phyloP scores from a whole-genome alignment of 2,329 filamentous ascomycete genomes.

The Colletotrichum chrysophilum region DNA sequence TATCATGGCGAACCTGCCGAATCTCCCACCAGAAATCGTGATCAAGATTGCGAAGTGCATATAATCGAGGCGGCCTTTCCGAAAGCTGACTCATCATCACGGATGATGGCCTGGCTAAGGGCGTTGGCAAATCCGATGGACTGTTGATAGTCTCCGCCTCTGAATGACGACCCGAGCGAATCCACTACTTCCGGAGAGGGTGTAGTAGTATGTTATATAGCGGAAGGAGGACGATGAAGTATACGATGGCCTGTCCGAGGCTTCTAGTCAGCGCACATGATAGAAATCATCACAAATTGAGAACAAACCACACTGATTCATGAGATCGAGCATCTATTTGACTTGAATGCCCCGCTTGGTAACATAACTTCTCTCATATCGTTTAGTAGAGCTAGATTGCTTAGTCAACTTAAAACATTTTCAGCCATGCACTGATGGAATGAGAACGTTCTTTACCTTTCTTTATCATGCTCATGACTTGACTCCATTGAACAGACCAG shows the following conservation, averaged over 20 bases:
- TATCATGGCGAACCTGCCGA: too few species aligned
- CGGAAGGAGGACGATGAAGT: background rate
- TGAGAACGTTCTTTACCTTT: background rate
- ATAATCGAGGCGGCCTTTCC: constrained; percentile 53
- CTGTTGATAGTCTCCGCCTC: constrained; percentile 85
- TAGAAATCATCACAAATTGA: background rate
- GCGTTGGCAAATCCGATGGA: constrained; percentile 98
- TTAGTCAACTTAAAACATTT: background rate
- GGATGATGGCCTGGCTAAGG: constrained; percentile 93
- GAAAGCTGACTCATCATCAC: constrained; percentile 73
- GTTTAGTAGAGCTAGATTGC: background rate
- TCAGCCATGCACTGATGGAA: background rate
- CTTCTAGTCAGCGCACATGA: background rate
- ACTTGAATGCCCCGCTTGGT: background rate
- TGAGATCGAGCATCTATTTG: fast-evolving
- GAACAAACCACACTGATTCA: background rate
- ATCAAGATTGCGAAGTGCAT: too few species aligned
- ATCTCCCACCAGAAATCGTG: too few species aligned
- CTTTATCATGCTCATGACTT: background rate
- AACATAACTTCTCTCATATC: background rate
- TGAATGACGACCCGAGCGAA: constrained; percentile 80
- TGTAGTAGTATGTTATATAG: constrained; percentile 32
- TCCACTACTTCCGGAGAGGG: constrained; percentile 62
- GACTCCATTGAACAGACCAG: too few species aligned
- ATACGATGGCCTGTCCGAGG: background rate